Evolutionary conservation across 495 filamentous ascomycete genomes (phyloP).

Genomic region (Podospora appendiculata): DNA sequence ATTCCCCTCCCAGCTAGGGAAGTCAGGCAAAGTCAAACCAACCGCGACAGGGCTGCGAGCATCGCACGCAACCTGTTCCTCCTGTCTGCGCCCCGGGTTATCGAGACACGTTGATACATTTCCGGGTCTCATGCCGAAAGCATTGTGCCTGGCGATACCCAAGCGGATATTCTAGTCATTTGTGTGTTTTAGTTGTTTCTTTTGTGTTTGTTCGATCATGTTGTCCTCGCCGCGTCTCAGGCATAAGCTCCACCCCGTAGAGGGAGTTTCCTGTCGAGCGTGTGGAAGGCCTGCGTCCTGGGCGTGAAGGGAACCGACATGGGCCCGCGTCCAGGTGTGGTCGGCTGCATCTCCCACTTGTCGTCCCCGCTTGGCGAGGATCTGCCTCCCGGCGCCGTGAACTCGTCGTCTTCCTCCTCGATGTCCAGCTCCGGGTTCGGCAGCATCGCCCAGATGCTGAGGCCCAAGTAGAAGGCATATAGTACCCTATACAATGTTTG

Average conservation of each 20-base stretch:
- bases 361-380: constrained; percentile 11
- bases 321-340: constrained; percentile 14
- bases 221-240: background rate
- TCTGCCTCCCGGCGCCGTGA: background rate
- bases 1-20: no score
- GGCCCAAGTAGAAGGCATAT: constrained; percentile 47
- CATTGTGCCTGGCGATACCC: no score
- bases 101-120: no score
- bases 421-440: constrained; percentile 39
- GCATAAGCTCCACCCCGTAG: constrained; percentile 2
- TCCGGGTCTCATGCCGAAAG: no score
- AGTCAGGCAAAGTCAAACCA: no score
- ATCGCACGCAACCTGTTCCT: no score
- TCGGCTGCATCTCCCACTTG: constrained; percentile 38
- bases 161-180: no score
- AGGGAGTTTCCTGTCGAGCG: constrained; percentile 42
- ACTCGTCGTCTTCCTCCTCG: constrained; percentile 31
- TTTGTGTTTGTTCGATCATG: background rate
- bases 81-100: no score
- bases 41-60: no score
- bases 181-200: background rate
- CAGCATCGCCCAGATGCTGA: constrained; percentile 56
- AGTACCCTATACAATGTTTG: constrained; percentile 31
- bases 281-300: constrained; percentile 47
- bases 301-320: constrained; percentile 38